Percentiles rank a stretch among this genome's conserved stretches.
phyloP scores from a whole-genome alignment of 2,329 filamentous ascomycete genomes.

The Biscogniauxia marginata region DNA sequence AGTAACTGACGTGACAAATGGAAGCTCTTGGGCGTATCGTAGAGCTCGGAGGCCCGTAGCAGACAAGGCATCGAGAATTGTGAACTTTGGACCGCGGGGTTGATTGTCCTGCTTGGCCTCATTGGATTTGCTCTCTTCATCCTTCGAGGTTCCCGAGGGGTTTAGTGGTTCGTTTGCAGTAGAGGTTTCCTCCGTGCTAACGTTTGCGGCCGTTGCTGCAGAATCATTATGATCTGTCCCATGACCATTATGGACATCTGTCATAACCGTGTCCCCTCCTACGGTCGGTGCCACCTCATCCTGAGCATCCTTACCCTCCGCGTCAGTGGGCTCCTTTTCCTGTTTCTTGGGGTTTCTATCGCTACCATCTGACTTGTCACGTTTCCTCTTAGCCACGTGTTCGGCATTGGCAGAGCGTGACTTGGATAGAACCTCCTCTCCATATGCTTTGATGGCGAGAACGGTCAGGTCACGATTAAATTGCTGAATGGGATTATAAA shows the following conservation, averaged over 20 bases:
- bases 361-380: slow-evolving; percentile 12
- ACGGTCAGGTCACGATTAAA: slow-evolving; percentile 97
- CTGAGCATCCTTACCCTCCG: slow-evolving; percentile 2
- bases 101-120: slow-evolving; percentile 18
- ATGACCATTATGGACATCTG: slow-evolving; percentile 20
- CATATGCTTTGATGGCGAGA: slow-evolving; percentile 86
- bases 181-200: slow-evolving; percentile 4
- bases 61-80: slow-evolving; percentile 92
- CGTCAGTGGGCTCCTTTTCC: slow-evolving; percentile 15
- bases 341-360: slow-evolving; percentile 24
- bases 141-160: slow-evolving; percentile 11
- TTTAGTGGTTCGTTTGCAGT: slow-evolving; percentile 2
- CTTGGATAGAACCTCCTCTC: slow-evolving; percentile 61
- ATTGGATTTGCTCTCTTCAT: slow-evolving; percentile 9
- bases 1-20: slow-evolving; percentile 76
- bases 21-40: slow-evolving; percentile 88
- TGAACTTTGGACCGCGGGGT: slow-evolving; percentile 53
- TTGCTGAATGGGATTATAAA: slow-evolving; percentile 98
- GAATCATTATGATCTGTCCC: slow-evolving; percentile 1
- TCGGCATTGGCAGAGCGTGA: slow-evolving; percentile 43
- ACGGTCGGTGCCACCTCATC: not conserved
- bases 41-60: slow-evolving; percentile 89
- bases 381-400: slow-evolving; percentile 33
- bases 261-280: slow-evolving; percentile 14
- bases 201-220: slow-evolving; percentile 1